These are phyloP conservation scores for Breviolum minutum DNA, from an alignment of 73 alveolate genomes.

Conservation along the genomic window DNA sequence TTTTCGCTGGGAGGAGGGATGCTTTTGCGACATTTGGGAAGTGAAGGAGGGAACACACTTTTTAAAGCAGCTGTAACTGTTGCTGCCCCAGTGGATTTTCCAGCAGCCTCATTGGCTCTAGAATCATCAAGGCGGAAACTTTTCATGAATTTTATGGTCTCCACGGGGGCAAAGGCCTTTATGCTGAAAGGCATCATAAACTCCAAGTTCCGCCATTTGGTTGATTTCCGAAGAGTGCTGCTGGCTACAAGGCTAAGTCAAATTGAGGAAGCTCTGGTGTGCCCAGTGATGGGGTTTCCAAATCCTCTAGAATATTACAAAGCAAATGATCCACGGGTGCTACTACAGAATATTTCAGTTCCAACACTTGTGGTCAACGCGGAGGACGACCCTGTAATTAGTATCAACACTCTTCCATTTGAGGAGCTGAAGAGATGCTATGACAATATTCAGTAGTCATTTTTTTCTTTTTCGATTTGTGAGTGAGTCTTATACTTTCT, in stretches of 20 bases:
- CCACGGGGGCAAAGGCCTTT: slow-evolving; percentile 6
- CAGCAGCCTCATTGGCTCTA: not conserved
- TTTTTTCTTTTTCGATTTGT: too few species aligned
- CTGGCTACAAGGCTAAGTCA: not conserved
- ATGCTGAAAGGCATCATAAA: not conserved
- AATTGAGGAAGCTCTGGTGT: slow-evolving; percentile 11
- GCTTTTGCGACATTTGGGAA: slow-evolving; percentile 49
- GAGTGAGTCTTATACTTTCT: too few species aligned
- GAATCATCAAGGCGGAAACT: not conserved
- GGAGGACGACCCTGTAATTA: slow-evolving; percentile 69
- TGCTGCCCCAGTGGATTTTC: slow-evolving; percentile 44
- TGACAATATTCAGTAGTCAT: not conserved
- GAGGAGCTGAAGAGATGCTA: slow-evolving; percentile 1
- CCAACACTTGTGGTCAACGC: slow-evolving; percentile 68
- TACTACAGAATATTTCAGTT: not conserved
- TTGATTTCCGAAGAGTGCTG: not conserved
- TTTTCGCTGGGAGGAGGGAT: slow-evolving; percentile 56
- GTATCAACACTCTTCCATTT: slow-evolving; percentile 26
- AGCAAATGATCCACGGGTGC: not conserved
- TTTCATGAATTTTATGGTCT: not conserved
- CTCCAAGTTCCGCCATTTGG: not conserved
- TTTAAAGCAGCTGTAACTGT: slow-evolving; percentile 27
- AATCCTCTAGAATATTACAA: not conserved
- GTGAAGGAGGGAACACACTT: not conserved
- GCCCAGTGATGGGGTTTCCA: slow-evolving; percentile 23